phyloP scores from a whole-genome alignment of 148 eudicot genomes.

The Fagopyrum homotropicum region DNA sequence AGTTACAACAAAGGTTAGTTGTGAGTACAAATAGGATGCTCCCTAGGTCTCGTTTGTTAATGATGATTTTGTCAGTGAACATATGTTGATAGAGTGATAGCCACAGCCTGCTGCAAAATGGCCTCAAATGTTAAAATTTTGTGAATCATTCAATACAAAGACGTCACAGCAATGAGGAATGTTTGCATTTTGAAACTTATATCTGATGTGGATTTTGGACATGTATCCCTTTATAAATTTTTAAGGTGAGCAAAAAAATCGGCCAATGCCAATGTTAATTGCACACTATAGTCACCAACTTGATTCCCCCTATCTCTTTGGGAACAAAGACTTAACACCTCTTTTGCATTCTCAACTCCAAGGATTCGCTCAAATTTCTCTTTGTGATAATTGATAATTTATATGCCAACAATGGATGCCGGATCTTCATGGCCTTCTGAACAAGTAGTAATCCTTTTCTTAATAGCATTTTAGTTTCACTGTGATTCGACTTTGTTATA shows the following conservation, averaged over 20 bases:
- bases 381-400: not conserved
- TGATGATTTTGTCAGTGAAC: too few relatives aligned
- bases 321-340: not conserved
- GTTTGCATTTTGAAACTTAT: too few relatives aligned
- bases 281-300: not conserved
- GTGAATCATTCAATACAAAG: too few relatives aligned
- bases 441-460: not conserved
- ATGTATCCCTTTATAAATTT: too few relatives aligned
- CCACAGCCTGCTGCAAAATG: not conserved
- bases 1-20: not conserved
- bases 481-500: not conserved
- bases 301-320: conserved; percentile 2
- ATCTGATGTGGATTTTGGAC: too few relatives aligned
- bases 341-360: not conserved
- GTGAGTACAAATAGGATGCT: not conserved
- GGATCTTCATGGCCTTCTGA: conserved; percentile 14
- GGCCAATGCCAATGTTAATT: not conserved
- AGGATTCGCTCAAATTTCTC: not conserved
- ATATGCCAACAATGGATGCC: not conserved
- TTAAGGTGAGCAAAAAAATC: not conserved
- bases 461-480: not conserved
- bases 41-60: not conserved
- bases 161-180: too few relatives aligned
- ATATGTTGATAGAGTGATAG: too few relatives aligned
- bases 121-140: not conserved